Conservation (phyloP, 2,329 filamentous ascomycete genomes). For the Fusarium solani-melongenae region DNA sequence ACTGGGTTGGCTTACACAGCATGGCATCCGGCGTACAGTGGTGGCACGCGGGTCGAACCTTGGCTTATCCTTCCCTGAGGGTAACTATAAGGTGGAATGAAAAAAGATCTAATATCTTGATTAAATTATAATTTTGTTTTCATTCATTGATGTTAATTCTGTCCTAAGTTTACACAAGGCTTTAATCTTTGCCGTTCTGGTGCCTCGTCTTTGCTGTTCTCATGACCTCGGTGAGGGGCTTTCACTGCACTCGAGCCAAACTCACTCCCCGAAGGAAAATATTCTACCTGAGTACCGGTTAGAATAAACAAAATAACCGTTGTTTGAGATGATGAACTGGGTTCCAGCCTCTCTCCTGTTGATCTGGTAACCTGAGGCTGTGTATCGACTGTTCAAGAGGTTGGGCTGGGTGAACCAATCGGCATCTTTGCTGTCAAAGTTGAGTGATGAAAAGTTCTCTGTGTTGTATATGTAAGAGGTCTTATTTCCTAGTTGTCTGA, state of each 20-base stretch:
- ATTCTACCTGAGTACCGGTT: neutral
- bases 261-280: neutral
- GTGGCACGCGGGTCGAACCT: neutral
- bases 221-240: neutral
- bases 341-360: neutral
- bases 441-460: neutral
- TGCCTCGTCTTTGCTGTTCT: neutral
- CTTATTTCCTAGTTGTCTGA: neutral
- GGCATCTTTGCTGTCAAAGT: neutral
- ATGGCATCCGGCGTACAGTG: constrained; percentile 15
- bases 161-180: neutral
- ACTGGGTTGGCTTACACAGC: constrained; percentile 15
- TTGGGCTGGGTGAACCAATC: neutral
- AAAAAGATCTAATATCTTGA: neutral
- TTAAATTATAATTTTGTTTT: neutral
- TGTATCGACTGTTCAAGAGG: neutral
- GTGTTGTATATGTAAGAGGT: neutral
- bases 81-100: neutral
- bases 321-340: neutral
- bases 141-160: neutral
- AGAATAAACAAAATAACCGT: neutral
- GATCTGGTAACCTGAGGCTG: neutral
- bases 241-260: neutral
- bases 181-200: neutral
- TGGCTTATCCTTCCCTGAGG: neutral